Conservation (phyloP, 257 asterid species). For the Linaria vulgaris region DNA sequence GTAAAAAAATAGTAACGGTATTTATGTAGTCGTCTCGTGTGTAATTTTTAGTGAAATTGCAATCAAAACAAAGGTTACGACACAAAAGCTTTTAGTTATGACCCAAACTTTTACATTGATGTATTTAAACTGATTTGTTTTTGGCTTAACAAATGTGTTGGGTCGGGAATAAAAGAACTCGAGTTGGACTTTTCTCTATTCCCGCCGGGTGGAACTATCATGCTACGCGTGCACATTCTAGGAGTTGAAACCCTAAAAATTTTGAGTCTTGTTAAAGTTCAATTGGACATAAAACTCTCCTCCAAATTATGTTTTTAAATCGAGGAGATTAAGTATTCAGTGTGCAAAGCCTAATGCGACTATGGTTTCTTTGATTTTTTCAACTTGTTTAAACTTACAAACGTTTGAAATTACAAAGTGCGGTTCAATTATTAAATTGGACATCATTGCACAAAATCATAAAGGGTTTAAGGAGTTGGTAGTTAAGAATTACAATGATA, state of each 20-base stretch:
- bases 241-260: slow-evolving; percentile 5
- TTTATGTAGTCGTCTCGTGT: slow-evolving; percentile 2
- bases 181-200: slow-evolving; percentile 29
- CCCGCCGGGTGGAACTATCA: background rate
- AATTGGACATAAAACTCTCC: background rate
- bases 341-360: background rate
- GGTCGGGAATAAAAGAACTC: slow-evolving; percentile 19
- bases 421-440: background rate
- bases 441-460: background rate
- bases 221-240: slow-evolving; percentile 4
- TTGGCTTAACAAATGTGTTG: slow-evolving; percentile 19
- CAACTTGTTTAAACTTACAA: slow-evolving; percentile 17
- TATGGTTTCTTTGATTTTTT: background rate
- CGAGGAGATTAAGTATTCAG: slow-evolving; percentile 24
- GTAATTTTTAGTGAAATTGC: background rate
- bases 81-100: slow-evolving; percentile 26
- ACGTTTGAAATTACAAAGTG: slow-evolving; percentile 1
- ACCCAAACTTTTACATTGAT: background rate
- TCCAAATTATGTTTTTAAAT: slow-evolving; percentile 11
- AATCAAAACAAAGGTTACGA: slow-evolving; percentile 26
- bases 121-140: background rate
- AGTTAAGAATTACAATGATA: slow-evolving; percentile 19
- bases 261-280: slow-evolving; percentile 31
- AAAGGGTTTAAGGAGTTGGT: slow-evolving; percentile 21
- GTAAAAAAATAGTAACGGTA: background rate